Base-by-base conservation (phyloP, 441 rosid species). In the Adansonia gregorii region DNA sequence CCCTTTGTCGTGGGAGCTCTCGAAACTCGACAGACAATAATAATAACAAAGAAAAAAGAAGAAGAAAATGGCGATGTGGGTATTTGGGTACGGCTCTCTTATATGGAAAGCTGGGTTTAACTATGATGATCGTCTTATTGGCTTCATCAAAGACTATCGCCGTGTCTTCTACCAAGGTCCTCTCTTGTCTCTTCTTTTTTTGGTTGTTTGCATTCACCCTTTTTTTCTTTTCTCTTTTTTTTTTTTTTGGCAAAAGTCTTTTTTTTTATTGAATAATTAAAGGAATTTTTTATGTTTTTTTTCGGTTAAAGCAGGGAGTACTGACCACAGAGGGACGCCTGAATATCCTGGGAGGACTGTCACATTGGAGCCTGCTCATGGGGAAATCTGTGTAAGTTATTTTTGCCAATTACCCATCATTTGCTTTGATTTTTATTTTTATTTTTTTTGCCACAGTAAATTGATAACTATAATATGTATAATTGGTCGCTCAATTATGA, bases 301-400 rank as follows among this genome's bases (percentile, higher is more conserved):
- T 24, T 24, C 1, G 27, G 20, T 64, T 60, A 20, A 72, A 41
- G 59, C 6, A 95, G 97, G 99, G 52, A 95, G 98, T 79, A 95
- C 97, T 68, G 98, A 95, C 73, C 99, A 93, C 80, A 86, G 97
- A 87, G 98, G 98, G 39, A 93, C 97, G 52, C 92, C 89, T 1
- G 88, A 88, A 59, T 90, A 78, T 79, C 98, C 99, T 0, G 96
- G 98, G 75, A 90, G 97, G 84, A 92, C 98, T 8, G 97, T 90
- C 22, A 95, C 98, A 74, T 80, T 93, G 76, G 94, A 90, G 83
- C 86, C 94, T 76, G 93, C 92, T 20, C 80, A 80, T 19, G 97
- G 83, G 12, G 95, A 93, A 87, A 20, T 93, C 55, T 95, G 99
- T 84, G 98, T 92, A 81, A 82, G 94, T 79, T 73, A 0, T 39